Base-by-base conservation (phyloP, 495 filamentous ascomycete genomes). In the Corynascus novoguineensis region DNA sequence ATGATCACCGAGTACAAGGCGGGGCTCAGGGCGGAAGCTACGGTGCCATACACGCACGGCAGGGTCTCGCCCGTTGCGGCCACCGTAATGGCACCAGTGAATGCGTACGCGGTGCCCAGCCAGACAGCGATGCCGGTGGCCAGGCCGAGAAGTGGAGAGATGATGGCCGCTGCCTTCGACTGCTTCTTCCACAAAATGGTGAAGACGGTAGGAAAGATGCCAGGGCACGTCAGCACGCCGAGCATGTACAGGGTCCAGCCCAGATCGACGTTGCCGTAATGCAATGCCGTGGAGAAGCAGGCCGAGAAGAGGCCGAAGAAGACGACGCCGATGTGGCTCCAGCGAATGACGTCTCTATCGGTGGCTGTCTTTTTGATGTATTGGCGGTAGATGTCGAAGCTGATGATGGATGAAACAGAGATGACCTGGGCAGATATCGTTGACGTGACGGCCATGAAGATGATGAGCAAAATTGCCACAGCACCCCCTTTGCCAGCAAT, bases 321-420 rank as follows among this genome's bases (percentile, higher is more conserved):
- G 22, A 45, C 41, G 22, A 45, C 41, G 41, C 41, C 41, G 41
- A 45, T 45, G 41, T 45, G 41, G 41, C 21, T 45, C 41, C 41
- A 45, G 41, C 41, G 41, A 22, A 45, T 45, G 21, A 25, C 41
- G 41, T 45, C 41, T 21, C 41, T 7, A 12, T 45, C 41, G 21
- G 41, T 45, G 21, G 41, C 41, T 17, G 4, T 24, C 41, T 45
- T 45, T 21, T 45, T 45, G 21, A 45, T 6, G 41, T 45, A 45
- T 22, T 45, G 41, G 7, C 41, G 41, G 41, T 45, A 45, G 41
- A 45, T 45, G 41, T 45, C 41, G 41, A 45, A 45, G 41, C 41
- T 45, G 41, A 45, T 45, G 41, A 45, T 45, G 41, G 41, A 45
- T 8, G 41, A 45, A 9, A 45, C 41, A 2, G 41, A 45, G 41